A percentile compares a stretch with the other conserved stretches of the same genome.
phyloP scores from a whole-genome alignment of 495 filamentous ascomycete species.

The Neurospora intermedia region DNA sequence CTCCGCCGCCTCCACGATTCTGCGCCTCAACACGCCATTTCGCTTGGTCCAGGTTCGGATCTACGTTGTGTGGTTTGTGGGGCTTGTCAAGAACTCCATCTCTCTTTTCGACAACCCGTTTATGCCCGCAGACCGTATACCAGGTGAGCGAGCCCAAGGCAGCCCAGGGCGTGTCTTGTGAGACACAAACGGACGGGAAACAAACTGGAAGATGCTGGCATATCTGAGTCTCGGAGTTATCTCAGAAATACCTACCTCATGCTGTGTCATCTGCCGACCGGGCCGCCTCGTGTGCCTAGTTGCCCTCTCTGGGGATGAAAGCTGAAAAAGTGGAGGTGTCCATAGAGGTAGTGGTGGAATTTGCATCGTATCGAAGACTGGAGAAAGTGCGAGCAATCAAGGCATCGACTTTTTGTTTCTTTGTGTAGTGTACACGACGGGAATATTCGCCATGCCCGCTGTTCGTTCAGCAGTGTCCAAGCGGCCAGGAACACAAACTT shows the following conservation, averaged over 20 bases:
- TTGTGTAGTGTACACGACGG: background rate
- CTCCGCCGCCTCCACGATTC: background rate
- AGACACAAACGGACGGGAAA: background rate
- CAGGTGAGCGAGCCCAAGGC: background rate
- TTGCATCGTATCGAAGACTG: background rate
- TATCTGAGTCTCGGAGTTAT: background rate
- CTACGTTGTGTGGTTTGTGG: background rate
- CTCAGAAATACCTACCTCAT: background rate
- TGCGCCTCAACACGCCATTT: background rate
- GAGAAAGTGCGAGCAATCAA: background rate
- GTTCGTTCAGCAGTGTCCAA: background rate
- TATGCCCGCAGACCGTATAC: background rate
- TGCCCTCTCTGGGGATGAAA: background rate
- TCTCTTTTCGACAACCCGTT: background rate
- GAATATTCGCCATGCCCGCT: background rate
- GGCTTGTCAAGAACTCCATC: background rate
- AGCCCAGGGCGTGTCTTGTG: background rate
- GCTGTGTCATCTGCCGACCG: background rate
- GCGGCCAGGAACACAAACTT: background rate
- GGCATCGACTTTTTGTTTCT: background rate
- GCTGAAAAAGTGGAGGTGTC: background rate
- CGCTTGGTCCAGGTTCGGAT: background rate
- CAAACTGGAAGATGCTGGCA: background rate
- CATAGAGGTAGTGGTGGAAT: background rate
- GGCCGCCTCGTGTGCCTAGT: background rate